Conservation (phyloP, 2,329 filamentous ascomycete genomes). For the Colletotrichum viniferum region DNA sequence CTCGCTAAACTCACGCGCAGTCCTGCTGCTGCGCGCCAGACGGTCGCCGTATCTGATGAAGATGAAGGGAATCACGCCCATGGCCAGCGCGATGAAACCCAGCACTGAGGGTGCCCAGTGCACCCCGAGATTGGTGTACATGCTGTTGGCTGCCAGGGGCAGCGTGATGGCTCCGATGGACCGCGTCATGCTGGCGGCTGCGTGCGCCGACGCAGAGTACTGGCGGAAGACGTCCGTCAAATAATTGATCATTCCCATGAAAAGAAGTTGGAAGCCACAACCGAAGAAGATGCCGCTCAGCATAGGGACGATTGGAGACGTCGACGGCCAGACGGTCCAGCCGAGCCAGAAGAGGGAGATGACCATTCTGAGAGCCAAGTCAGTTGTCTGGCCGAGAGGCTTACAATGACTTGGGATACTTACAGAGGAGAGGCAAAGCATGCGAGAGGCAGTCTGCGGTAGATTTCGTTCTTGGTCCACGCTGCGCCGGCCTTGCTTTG, state of each 20-base stretch:
- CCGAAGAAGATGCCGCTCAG: conserved; percentile 49
- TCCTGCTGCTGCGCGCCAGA: conserved; percentile 29
- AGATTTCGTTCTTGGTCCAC: conserved; percentile 36
- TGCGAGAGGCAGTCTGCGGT: conserved; percentile 42
- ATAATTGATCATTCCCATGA: conserved; percentile 40
- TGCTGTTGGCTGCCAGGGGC: conserved; percentile 34
- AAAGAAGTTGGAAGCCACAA: conserved; percentile 34
- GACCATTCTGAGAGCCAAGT: conserved; percentile 52
- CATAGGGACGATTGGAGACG: conserved; percentile 38
- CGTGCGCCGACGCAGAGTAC: conserved; percentile 38
- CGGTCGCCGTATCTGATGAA: conserved; percentile 35
- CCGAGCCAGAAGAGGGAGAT: conserved; percentile 64
- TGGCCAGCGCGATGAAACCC: conserved; percentile 31
- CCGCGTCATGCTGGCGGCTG: conserved; percentile 35
- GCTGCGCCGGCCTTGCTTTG: conserved; percentile 27
- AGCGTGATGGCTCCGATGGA: conserved; percentile 36
- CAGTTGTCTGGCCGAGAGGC: background rate
- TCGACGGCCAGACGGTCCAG: conserved; percentile 54
- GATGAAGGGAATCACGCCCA: conserved; percentile 36
- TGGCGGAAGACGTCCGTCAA: conserved; percentile 36
- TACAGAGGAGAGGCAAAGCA: conserved; percentile 68
- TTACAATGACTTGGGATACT: conserved; percentile 27
- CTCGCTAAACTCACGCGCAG: background rate
- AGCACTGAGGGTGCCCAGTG: conserved; percentile 40
- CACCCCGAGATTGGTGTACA: conserved; percentile 35